phyloP scores from a whole-genome alignment of 805 yeast species.

The Ogataea minuta region DNA sequence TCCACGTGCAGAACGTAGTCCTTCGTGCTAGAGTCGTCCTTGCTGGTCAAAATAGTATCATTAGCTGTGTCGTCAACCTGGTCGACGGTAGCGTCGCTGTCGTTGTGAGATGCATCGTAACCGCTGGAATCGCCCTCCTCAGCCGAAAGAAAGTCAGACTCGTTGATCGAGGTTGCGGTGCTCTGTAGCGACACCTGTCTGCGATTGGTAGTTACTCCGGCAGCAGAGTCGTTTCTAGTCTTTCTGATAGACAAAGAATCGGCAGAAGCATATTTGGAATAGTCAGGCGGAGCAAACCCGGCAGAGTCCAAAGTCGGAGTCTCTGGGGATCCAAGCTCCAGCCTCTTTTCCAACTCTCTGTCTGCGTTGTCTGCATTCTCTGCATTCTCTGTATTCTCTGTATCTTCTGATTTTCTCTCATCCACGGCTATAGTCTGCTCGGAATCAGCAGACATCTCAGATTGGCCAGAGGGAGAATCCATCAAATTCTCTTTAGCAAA shows the following conservation, averaged over 20 bases:
- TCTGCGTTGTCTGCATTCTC: slow-evolving; percentile 18
- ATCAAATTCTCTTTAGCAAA: slow-evolving; percentile 11
- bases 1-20: slow-evolving; percentile 34
- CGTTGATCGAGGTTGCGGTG: slow-evolving; percentile 28
- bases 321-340: not conserved
- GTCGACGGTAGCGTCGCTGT: slow-evolving; percentile 16
- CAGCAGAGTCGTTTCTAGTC: slow-evolving; percentile 6
- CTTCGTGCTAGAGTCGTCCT: slow-evolving; percentile 13
- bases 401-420: slow-evolving; percentile 22
- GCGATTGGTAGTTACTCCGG: slow-evolving; percentile 1
- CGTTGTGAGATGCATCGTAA: slow-evolving; percentile 1
- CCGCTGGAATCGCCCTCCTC: slow-evolving; percentile 25
- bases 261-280: slow-evolving; percentile 22
- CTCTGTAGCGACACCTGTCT: slow-evolving; percentile 28
- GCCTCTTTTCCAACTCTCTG: slow-evolving; percentile 14
- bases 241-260: slow-evolving; percentile 15
- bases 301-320: not conserved
- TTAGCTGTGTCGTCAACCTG: slow-evolving; percentile 13
- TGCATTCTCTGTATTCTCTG: slow-evolving; percentile 16
- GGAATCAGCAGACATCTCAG: slow-evolving; percentile 29
- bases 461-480: slow-evolving; percentile 22
- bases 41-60: slow-evolving; percentile 11
- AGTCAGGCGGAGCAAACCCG: slow-evolving; percentile 17
- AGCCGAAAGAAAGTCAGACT: slow-evolving; percentile 35
- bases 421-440: slow-evolving; percentile 29